phyloP scores from a whole-genome alignment of 2,329 filamentous ascomycete species.

The Aspergillus hortae region DNA sequence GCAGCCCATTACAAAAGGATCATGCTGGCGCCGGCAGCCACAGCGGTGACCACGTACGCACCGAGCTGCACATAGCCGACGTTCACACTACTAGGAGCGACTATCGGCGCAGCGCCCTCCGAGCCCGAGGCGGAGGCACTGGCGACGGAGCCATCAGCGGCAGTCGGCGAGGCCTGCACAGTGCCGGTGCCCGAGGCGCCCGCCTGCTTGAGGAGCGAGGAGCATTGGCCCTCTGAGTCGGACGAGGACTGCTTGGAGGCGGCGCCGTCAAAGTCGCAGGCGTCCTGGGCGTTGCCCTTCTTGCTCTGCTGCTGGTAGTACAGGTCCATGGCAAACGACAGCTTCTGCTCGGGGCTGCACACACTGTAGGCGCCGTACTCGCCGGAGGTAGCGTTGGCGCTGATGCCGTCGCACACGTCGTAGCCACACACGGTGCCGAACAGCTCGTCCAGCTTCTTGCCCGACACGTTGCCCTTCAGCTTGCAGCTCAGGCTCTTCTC shows the following conservation, averaged over 20 bases:
- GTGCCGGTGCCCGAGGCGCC: conserved; percentile 35
- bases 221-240: conserved; percentile 30
- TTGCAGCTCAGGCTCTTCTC: conserved; percentile 66
- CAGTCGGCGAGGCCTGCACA: conserved; percentile 33
- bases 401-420: conserved; percentile 39
- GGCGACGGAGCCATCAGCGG: conserved; percentile 12
- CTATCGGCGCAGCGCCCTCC: conserved; percentile 25
- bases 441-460: conserved; percentile 60
- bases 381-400: conserved; percentile 37
- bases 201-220: conserved; percentile 34
- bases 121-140: conserved; percentile 17
- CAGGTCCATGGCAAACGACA: conserved; percentile 41
- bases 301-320: conserved; percentile 39
- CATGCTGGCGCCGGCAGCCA: conserved; percentile 41
- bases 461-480: conserved; percentile 54
- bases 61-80: conserved; percentile 35
- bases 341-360: conserved; percentile 38
- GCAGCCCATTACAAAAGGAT: conserved; percentile 36
- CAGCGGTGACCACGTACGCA: conserved; percentile 35
- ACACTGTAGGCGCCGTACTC: conserved; percentile 45
- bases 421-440: conserved; percentile 55
- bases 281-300: conserved; percentile 30
- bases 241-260: conserved; percentile 33
- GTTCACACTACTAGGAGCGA: conserved; percentile 25
- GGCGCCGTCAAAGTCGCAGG: conserved; percentile 42